These are phyloP conservation scores for Penicillium fuscoglaucum DNA, from an alignment of 2,329 filamentous ascomycete genomes.

Conservation along the genomic window DNA sequence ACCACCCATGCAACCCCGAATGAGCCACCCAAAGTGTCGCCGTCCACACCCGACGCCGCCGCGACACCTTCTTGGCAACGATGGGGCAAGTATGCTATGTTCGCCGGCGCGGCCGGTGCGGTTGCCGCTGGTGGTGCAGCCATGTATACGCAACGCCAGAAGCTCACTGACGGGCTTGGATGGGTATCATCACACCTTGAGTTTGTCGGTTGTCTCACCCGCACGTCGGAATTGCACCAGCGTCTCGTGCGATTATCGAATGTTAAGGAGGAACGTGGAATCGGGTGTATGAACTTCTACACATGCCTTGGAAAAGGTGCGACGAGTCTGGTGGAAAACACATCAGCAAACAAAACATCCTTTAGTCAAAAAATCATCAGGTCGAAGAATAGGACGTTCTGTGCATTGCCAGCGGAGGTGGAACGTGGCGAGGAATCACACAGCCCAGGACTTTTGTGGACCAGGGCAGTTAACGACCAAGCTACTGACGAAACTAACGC, in stretches of 20 bases:
- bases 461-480: constrained; percentile 72
- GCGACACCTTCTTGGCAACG: constrained; percentile 63
- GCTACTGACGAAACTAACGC: constrained; percentile 76
- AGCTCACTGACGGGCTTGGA: constrained; percentile 70
- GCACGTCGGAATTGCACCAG: constrained; percentile 76
- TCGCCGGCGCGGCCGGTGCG: constrained; percentile 76
- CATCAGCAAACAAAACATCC: constrained; percentile 25
- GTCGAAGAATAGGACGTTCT: constrained; percentile 76
- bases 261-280: constrained; percentile 62
- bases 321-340: constrained; percentile 30
- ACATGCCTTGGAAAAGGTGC: constrained; percentile 75
- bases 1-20: constrained; percentile 12
- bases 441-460: constrained; percentile 56
- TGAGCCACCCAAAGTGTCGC: constrained; percentile 24
- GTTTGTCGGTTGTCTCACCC: constrained; percentile 85
- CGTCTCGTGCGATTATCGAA: constrained; percentile 69
- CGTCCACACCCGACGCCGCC: constrained; percentile 46
- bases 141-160: constrained; percentile 80
- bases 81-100: constrained; percentile 84
- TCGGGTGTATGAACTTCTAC: constrained; percentile 86
- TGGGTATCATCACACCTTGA: constrained; percentile 91
- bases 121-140: constrained; percentile 79
- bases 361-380: constrained; percentile 42
- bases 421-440: constrained; percentile 29
- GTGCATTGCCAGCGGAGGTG: constrained; percentile 68